Percentiles rank a stretch among this genome's conserved stretches.
Conservation (phyloP, 208 protist species). For the Tritrichomonas musculus region DNA sequence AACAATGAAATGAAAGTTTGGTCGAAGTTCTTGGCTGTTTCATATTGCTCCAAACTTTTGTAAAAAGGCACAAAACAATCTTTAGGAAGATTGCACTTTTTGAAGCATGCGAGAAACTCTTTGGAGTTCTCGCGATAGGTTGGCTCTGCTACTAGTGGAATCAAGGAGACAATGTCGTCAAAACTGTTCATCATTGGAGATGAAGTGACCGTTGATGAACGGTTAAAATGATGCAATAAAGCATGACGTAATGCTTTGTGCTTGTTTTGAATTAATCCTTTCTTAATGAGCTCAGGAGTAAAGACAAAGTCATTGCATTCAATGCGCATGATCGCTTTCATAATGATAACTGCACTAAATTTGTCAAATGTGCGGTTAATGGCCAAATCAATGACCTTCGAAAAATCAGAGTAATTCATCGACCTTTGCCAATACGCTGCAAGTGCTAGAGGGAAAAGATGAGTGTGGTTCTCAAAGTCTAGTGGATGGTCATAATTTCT, state of each 20-base stretch:
- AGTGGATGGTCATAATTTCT: not conserved
- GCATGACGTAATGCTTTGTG: not conserved
- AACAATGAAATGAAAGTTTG: not conserved
- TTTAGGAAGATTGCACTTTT: not conserved
- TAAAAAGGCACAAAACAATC: not conserved
- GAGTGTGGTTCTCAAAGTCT: not conserved
- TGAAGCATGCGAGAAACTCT: not conserved
- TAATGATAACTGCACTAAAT: not conserved
- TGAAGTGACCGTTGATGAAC: not conserved
- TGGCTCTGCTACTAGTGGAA: not conserved
- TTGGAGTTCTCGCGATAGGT: not conserved
- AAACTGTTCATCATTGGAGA: not conserved
- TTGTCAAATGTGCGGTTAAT: not conserved
- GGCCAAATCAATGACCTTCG: not conserved
- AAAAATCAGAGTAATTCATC: not conserved
- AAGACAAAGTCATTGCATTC: not conserved
- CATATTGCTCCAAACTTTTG: not conserved
- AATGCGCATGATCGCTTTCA: not conserved
- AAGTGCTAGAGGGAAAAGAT: not conserved
- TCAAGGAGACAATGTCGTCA: not conserved
- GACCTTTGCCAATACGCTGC: not conserved
- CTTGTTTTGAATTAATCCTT: not conserved
- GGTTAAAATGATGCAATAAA: not conserved
- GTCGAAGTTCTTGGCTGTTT: not conserved
- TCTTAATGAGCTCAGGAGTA: not conserved